These are phyloP conservation scores for Quercus phellos DNA, from an alignment of 331 rosid genomes.

Conservation along the genomic window DNA sequence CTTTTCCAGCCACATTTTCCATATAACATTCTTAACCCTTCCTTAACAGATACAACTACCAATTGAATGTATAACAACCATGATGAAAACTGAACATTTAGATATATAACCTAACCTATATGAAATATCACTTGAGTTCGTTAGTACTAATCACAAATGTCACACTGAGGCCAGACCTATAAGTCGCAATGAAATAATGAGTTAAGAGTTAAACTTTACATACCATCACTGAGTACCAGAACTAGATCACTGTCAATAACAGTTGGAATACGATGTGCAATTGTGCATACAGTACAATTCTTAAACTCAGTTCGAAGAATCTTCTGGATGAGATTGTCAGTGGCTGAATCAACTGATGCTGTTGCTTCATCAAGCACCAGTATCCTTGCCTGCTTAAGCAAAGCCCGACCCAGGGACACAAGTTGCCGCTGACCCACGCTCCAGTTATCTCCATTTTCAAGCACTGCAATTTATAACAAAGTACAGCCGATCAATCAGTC, in stretches of 20 bases:
- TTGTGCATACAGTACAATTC: slow-evolving; percentile 84
- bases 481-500: slow-evolving; percentile 1
- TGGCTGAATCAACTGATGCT: slow-evolving; percentile 92
- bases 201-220: slow-evolving; percentile 17
- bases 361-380: slow-evolving; percentile 99
- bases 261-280: slow-evolving; percentile 93
- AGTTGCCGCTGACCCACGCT: slow-evolving; percentile 99
- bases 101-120: background rate
- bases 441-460: slow-evolving; percentile 99
- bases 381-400: slow-evolving; percentile 85
- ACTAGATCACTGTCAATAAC: slow-evolving; percentile 87
- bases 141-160: background rate
- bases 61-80: background rate
- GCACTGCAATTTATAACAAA: slow-evolving; percentile 43
- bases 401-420: slow-evolving; percentile 88
- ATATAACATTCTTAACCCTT: background rate
- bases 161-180: background rate
- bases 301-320: slow-evolving; percentile 74
- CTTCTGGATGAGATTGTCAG: slow-evolving; percentile 90
- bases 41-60: background rate
- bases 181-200: background rate
- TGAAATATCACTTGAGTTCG: background rate
- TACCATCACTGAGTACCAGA: slow-evolving; percentile 90
- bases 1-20: background rate
- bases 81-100: background rate